Base-by-base conservation (phyloP, 345 rosid genomes). In the Lumnitzera littorea region DNA sequence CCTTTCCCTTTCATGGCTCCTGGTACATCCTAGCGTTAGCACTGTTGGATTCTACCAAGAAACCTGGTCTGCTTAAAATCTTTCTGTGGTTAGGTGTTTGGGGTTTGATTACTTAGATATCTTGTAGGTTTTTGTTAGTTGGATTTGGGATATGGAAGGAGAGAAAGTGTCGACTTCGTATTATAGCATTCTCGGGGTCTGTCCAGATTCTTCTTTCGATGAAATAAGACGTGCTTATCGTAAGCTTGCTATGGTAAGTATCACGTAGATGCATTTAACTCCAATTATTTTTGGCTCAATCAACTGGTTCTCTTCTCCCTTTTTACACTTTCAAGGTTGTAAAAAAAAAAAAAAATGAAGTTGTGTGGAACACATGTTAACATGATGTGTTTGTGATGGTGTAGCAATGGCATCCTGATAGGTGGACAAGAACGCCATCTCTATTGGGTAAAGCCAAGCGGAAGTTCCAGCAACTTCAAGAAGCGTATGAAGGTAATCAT, bases 331-430 rank as follows among this genome's bases (percentile, higher is more conserved):
- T 36, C 43, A 5, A 36, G 43, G 43, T 36, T 36, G 7, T 36
- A 36, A 36, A 36, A 9, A 36, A 36, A 36, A 1, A 36, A 36
- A 36, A 9, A 36, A 36, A 36, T 1, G 9, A 36, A 36, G 43
- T 9, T 36, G 43, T 36, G 43, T 36, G 43, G 11, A 36, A 36
- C 43, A 36, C 0, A 36, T 36, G 14, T 16, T 25, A 12, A 23
- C 23, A 36, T 17, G 63, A 9, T 60, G 27, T 15, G 63, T 47
- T 51, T 60, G 41, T 48, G 43, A 36, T 12, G 43, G 43, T 51
- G 71, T 64, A 84, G 91, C 64, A 67, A 76, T 82, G 87, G 87
- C 85, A 85, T 71, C 91, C 87, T 0, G 91, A 85, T 64, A 72
- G 73, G 60, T 74, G 82, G 91, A 62, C 77, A 1, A 75, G 55